These are phyloP conservation scores for Chrysoporthe deuterocubensis DNA, from an alignment of 2,329 filamentous ascomycete species.

Conservation along the genomic window DNA sequence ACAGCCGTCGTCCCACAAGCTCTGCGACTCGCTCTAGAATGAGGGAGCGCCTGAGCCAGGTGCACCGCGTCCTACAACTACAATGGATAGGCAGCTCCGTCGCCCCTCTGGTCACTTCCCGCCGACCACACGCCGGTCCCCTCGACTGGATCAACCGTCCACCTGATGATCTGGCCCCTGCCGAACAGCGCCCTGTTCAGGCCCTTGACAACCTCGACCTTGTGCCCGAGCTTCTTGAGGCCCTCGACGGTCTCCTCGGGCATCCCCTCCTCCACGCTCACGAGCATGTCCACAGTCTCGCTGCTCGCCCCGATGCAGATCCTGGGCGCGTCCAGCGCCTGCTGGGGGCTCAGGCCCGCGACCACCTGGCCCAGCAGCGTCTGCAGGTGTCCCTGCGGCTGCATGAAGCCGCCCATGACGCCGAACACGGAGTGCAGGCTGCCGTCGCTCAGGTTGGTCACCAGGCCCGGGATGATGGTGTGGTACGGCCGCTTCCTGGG, in stretches of 20 bases:
- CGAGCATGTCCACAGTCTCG: constrained; percentile 65
- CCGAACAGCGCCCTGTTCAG: constrained; percentile 74
- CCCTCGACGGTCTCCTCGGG: constrained; percentile 67
- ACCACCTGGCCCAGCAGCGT: constrained; percentile 88
- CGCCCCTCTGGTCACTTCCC: constrained; percentile 85
- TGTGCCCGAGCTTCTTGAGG: constrained; percentile 72
- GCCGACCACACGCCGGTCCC: constrained; percentile 78
- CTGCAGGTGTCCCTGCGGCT: constrained; percentile 95
- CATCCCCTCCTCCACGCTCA: constrained; percentile 86
- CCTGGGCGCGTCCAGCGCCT: constrained; percentile 88
- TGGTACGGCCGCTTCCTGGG: constrained; percentile 92
- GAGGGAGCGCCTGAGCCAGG: not conserved
- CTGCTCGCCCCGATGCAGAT: constrained; percentile 82
- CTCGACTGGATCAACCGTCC: constrained; percentile 71
- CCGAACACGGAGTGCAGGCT: constrained; percentile 85
- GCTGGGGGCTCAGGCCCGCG: constrained; percentile 81
- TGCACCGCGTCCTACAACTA: constrained; percentile 30
- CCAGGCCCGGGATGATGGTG: constrained; percentile 93
- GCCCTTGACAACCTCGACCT: constrained; percentile 70
- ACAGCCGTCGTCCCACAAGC: constrained; percentile 1
- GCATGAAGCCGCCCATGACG: constrained; percentile 99
- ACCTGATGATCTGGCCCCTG: constrained; percentile 82
- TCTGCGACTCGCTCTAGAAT: too few relatives aligned
- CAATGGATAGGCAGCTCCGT: constrained; percentile 70
- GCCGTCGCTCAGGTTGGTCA: constrained; percentile 76